Conservation (phyloP, 257 asterid species). For the Solanum etuberosum region DNA sequence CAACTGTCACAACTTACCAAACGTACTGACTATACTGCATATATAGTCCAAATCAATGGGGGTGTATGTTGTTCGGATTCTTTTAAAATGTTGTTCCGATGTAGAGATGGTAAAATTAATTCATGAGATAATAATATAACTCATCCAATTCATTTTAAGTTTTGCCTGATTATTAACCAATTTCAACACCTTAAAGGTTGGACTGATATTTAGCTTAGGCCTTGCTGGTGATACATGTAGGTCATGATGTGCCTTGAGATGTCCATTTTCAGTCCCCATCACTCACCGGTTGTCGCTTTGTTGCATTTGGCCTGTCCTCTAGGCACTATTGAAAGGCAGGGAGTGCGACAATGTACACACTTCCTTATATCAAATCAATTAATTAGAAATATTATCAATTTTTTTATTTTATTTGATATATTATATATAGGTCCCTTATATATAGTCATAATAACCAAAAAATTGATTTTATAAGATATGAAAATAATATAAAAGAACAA, state of each 20-base stretch:
- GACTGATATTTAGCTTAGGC: neutral
- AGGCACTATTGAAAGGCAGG: neutral
- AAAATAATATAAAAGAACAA: too few relatives aligned
- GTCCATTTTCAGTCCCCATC: neutral
- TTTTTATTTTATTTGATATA: neutral
- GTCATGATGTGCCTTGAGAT: neutral
- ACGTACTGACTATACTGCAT: conserved; percentile 2
- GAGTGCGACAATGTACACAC: neutral
- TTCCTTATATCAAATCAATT: neutral
- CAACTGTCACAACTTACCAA: conserved; percentile 42
- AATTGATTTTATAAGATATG: too few relatives aligned
- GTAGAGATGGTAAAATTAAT: neutral
- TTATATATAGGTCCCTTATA: too few relatives aligned
- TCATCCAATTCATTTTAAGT: neutral
- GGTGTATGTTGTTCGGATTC: too few relatives aligned
- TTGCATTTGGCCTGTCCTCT: neutral
- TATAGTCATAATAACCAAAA: too few relatives aligned
- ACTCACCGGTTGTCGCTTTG: neutral
- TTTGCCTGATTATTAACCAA: neutral
- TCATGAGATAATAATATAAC: neutral
- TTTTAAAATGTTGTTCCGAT: neutral
- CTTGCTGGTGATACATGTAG: neutral
- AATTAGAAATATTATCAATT: neutral
- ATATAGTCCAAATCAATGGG: neutral
- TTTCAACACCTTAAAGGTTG: neutral